Evolutionary conservation across 2,329 filamentous ascomycete genomes (phyloP).

Genomic region (Diatrype stigma): DNA sequence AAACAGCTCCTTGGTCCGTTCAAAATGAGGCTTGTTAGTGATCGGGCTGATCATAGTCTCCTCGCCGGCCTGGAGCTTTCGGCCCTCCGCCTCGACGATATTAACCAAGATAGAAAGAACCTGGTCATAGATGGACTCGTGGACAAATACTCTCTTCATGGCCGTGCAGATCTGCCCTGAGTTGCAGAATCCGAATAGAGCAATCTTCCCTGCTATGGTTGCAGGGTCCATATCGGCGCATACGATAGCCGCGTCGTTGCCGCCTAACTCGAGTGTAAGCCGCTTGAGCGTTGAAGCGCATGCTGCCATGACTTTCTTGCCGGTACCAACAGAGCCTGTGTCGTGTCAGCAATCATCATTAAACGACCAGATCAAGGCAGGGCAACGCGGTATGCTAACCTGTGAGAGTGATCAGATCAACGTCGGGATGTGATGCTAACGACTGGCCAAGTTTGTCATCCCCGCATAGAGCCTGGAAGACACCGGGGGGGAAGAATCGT

Average conservation of each 20-base stretch:
- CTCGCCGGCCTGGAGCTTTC: slow-evolving; percentile 1
- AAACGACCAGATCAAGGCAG: no score
- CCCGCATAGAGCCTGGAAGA: slow-evolving; percentile 47
- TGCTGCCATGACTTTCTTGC: slow-evolving; percentile 39
- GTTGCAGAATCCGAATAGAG: slow-evolving; percentile 13
- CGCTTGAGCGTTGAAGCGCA: slow-evolving; percentile 45
- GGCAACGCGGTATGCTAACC: slow-evolving; percentile 37
- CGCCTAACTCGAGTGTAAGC: slow-evolving; percentile 44
- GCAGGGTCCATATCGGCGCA: slow-evolving; percentile 44
- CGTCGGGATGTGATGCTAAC: slow-evolving; percentile 44
- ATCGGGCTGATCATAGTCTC: slow-evolving; percentile 13
- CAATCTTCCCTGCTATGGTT: slow-evolving; percentile 18
- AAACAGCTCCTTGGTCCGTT: slow-evolving; percentile 62
- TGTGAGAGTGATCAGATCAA: slow-evolving; percentile 33
- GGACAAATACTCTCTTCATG: slow-evolving; percentile 54
- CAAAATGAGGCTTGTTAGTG: slow-evolving; percentile 33
- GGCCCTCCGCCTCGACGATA: slow-evolving; percentile 38
- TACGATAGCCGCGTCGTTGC: slow-evolving; percentile 48
- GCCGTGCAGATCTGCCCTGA: slow-evolving; percentile 48
- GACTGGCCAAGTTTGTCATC: slow-evolving; percentile 44
- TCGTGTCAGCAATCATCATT: no score
- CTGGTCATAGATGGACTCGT: slow-evolving; percentile 50
- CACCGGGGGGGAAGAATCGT: slow-evolving; percentile 44
- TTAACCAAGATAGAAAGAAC: slow-evolving; percentile 39
- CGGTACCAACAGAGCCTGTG: slow-evolving; percentile 47